phyloP scores from a whole-genome alignment of 2,329 filamentous ascomycete species.

The Sclerotiophoma versabilis region DNA sequence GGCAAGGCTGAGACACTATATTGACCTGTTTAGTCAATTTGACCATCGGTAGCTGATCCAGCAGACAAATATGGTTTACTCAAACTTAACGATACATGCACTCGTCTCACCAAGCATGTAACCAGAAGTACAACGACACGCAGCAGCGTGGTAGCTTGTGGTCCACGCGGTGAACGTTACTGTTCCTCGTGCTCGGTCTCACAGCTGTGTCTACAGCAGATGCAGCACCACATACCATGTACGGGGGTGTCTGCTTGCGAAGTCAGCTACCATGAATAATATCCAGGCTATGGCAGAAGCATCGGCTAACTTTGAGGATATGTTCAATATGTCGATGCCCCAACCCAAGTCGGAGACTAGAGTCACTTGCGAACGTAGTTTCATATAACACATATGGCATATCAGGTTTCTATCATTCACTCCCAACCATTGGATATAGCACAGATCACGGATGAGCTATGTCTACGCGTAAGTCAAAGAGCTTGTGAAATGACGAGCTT shows the following conservation, averaged over 20 bases:
- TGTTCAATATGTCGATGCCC: too few relatives aligned
- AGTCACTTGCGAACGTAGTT: too few relatives aligned
- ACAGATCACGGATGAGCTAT: too few relatives aligned
- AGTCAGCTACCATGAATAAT: background rate
- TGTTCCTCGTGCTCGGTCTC: background rate
- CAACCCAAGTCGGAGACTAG: too few relatives aligned
- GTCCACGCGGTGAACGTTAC: conserved; percentile 3
- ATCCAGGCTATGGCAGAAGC: too few relatives aligned
- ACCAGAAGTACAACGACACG: background rate
- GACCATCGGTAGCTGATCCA: background rate
- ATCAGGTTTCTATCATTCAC: too few relatives aligned
- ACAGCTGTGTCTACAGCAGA: conserved; percentile 1
- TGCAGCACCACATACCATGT: background rate
- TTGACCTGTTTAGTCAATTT: background rate
- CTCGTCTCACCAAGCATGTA: background rate
- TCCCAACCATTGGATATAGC: too few relatives aligned
- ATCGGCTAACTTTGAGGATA: too few relatives aligned
- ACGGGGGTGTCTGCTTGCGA: background rate
- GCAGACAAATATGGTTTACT: background rate
- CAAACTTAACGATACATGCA: background rate
- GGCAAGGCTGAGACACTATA: background rate
- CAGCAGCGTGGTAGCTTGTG: background rate
- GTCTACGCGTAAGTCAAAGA: too few relatives aligned
- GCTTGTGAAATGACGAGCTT: too few relatives aligned
- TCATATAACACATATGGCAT: too few relatives aligned